phyloP scores from a whole-genome alignment of 345 rosid species.

The Orychophragmus violaceus region DNA sequence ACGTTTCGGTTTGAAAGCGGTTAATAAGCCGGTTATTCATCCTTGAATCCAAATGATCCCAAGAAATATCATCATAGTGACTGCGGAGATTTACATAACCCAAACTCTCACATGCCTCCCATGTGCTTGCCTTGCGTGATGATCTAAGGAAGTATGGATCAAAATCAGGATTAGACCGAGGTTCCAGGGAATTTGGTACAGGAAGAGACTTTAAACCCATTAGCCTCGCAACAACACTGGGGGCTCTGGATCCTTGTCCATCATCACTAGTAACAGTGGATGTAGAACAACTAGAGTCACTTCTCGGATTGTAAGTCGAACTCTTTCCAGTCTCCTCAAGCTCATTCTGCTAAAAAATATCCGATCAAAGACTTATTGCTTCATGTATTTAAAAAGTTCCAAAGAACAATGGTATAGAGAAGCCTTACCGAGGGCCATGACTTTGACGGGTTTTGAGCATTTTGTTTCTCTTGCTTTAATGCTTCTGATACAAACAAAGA shows the following conservation, averaged over 20 bases:
- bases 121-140: conserved; percentile 33
- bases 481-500: conserved; percentile 31
- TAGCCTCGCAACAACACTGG: conserved; percentile 87
- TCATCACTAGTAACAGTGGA: conserved; percentile 67
- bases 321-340: conserved; percentile 31
- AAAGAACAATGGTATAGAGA: not conserved
- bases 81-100: conserved; percentile 29
- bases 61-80: conserved; percentile 25
- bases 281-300: conserved; percentile 49
- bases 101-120: conserved; percentile 37
- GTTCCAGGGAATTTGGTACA: conserved; percentile 32
- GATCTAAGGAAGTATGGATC: conserved; percentile 30
- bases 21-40: conserved; percentile 42
- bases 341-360: conserved; percentile 2
- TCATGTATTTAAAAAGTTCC: not conserved
- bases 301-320: conserved; percentile 34
- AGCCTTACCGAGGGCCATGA: conserved; percentile 37
- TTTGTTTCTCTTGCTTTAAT: conserved; percentile 43
- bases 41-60: conserved; percentile 30
- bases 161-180: conserved; percentile 20
- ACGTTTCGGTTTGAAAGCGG: conserved; percentile 70
- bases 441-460: conserved; percentile 26
- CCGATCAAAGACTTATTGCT: not conserved
- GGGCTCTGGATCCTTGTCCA: conserved; percentile 52
- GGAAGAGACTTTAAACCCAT: conserved; percentile 96